Evolutionary conservation across 176 grass and related monocot genomes (phyloP), one percentile per base, ranked within the genome.

Genomic region (Coix lacrymajobi): DNA sequence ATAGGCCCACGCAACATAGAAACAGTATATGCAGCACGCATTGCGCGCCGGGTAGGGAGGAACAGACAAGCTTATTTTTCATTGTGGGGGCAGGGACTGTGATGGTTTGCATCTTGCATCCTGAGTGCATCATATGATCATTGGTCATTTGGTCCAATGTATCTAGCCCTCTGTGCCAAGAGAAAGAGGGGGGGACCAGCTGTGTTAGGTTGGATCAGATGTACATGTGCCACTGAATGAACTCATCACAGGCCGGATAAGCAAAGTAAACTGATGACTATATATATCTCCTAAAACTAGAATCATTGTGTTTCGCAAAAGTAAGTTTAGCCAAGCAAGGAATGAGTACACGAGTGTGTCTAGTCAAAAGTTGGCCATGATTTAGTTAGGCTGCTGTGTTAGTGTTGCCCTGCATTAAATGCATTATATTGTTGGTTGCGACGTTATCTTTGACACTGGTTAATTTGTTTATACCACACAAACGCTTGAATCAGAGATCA

Each of bases 311-410:
- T 52, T 58, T 7, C 33, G 32, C 10, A 77, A 77, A 87, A 52
- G 60, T 51, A 43, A 52, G 51, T 82, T 87, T 25, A 44, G 39
- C 51, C 31, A 62, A 57, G 10, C 41, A 83, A 78, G 14, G 14
- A 49, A 79, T 72, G 34, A 38, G 67, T 39, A 34, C 84, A 86
- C 0, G 4, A 58, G 11, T n/a, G 8, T 51, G 43, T 39, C 56
- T 52, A 64, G 76, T 64, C 84, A 79, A 86, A 79, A 85, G 52
- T 60, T 70, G 1, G 6, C n/a, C 75, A 63, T 79, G 66, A 40
- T 64, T 61, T 26, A 61, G 24, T 73, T 80, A 10, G 20, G 54
- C 17, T 61, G 9, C n/a, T 46, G 74, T 24, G n/a, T n/a, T n/a
- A n/a, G n/a, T 11, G 36, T 32, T 73, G 56, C n/a, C 30, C 76